A percentile compares a stretch with the other conserved stretches of the same genome.
Evolutionary conservation across 106 monocot genomes (phyloP).

Genomic region (Dendrobium nobile): DNA sequence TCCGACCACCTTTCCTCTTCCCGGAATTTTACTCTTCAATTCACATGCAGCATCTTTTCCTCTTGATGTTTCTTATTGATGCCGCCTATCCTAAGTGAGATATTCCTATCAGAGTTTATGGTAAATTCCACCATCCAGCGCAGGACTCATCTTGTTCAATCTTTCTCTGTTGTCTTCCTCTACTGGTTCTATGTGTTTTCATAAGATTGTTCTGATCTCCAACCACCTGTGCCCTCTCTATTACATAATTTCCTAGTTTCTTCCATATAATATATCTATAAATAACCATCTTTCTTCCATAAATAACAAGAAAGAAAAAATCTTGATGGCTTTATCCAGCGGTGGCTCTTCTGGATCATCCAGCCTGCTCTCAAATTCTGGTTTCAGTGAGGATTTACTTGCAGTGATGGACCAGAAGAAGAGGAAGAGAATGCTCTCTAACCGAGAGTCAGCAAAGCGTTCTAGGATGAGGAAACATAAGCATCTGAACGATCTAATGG

Average conservation of each 20-base stretch:
- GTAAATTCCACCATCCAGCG: constrained; percentile 43
- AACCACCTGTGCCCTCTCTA: background rate
- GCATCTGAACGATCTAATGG: constrained; percentile 41
- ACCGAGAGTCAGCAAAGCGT: constrained; percentile 61
- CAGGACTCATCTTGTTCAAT: constrained; percentile 47
- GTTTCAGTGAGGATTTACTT: constrained; percentile 23
- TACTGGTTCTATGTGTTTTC: constrained; percentile 82
- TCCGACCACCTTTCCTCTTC: background rate
- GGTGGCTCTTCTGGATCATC: constrained; percentile 22
- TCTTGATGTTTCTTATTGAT: constrained; percentile 35
- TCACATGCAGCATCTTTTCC: constrained; percentile 21
- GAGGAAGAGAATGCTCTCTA: constrained; percentile 60
- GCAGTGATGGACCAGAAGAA: constrained; percentile 37
- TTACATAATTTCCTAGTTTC: background rate
- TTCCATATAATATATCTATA: background rate
- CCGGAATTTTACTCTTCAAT: background rate
- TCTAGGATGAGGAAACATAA: constrained; percentile 65
- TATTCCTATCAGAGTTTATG: constrained; percentile 46
- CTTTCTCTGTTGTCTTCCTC: constrained; percentile 70
- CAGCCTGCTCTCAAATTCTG: constrained; percentile 10
- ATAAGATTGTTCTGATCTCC: constrained; percentile 11
- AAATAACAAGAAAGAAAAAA: background rate
- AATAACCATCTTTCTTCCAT: background rate
- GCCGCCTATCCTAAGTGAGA: constrained; percentile 47
- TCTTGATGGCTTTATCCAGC: constrained; percentile 28